Percentiles rank a stretch among this genome's conserved stretches.
Evolutionary conservation across 1,284 basidiomycete species (phyloP).

Genomic region (Tilletia caries): DNA sequence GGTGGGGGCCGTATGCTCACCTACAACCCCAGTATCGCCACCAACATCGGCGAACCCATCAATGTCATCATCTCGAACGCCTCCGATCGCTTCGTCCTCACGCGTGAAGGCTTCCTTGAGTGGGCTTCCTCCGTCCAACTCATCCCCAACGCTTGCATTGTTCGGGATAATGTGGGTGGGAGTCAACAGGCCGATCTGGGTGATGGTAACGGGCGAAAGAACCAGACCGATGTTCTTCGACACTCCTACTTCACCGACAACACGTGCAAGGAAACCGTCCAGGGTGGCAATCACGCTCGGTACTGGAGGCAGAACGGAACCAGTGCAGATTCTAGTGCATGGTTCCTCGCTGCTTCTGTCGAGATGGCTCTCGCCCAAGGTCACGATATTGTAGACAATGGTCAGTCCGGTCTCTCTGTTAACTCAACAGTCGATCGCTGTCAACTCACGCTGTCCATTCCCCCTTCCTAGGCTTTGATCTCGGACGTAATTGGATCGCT

Average conservation of each 20-base stretch:
- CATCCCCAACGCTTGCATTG: slow-evolving; percentile 39
- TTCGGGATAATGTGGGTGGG: slow-evolving; percentile 39
- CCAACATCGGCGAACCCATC: slow-evolving; percentile 37
- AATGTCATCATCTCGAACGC: slow-evolving; percentile 46
- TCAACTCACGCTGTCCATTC: background rate
- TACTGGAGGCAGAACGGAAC: slow-evolving; percentile 48
- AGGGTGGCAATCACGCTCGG: slow-evolving; percentile 49
- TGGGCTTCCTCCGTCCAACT: slow-evolving; percentile 38
- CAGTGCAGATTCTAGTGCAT: slow-evolving; percentile 28
- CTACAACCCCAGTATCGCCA: slow-evolving; percentile 14
- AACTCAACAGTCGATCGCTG: background rate
- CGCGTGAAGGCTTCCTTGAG: slow-evolving; percentile 31
- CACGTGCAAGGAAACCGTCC: slow-evolving; percentile 38
- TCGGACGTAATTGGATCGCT: slow-evolving; percentile 40
- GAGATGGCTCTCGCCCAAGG: slow-evolving; percentile 30
- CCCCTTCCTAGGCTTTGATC: slow-evolving; percentile 30
- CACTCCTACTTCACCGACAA: slow-evolving; percentile 40
- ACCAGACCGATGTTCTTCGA: slow-evolving; percentile 44
- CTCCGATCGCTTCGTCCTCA: slow-evolving; percentile 36
- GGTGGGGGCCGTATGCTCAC: slow-evolving; percentile 23
- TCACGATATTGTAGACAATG: slow-evolving; percentile 44
- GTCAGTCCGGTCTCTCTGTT: slow-evolving; percentile 11
- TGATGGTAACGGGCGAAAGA: slow-evolving; percentile 38
- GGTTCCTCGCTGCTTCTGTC: slow-evolving; percentile 46
- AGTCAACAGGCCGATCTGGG: slow-evolving; percentile 49